A percentile compares a stretch with the other conserved stretches of the same genome.
phyloP scores from a whole-genome alignment of 129 eudicot species.

The Arctium minus region DNA sequence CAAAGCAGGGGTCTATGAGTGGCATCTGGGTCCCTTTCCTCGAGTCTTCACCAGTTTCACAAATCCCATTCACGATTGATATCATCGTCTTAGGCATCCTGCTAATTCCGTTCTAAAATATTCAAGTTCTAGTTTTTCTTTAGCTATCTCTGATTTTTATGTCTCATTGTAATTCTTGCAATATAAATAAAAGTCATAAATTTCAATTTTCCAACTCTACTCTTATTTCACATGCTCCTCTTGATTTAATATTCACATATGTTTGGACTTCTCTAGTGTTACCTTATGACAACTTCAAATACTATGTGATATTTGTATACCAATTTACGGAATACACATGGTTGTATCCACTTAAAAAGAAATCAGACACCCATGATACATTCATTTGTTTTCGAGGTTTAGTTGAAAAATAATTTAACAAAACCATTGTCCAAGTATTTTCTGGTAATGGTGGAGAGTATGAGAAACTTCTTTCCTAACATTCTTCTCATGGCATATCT shows the following conservation, averaged over 20 bases:
- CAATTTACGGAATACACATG: not conserved
- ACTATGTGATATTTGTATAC: not conserved
- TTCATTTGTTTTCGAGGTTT: not conserved
- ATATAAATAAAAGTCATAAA: conserved; percentile 4
- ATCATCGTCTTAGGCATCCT: not conserved
- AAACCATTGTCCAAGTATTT: not conserved
- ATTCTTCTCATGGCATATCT: not conserved
- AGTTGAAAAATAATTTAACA: not conserved
- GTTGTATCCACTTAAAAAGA: not conserved
- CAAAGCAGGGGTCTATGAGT: not conserved
- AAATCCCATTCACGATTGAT: not conserved
- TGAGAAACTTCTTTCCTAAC: not conserved
- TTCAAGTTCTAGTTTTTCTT: not conserved
- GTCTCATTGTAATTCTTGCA: not conserved
- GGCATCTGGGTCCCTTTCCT: not conserved
- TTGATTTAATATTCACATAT: not conserved
- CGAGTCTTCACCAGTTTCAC: not conserved
- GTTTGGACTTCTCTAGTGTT: not conserved
- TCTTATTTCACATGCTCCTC: not conserved
- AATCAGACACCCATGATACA: not conserved
- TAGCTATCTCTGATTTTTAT: not conserved
- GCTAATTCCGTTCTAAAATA: not conserved
- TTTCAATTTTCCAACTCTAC: not conserved
- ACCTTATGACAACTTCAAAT: not conserved
- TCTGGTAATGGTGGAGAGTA: not conserved